Base-by-base conservation (phyloP, 2,329 filamentous ascomycete species). In the Sphaerostilbella broomeana region DNA sequence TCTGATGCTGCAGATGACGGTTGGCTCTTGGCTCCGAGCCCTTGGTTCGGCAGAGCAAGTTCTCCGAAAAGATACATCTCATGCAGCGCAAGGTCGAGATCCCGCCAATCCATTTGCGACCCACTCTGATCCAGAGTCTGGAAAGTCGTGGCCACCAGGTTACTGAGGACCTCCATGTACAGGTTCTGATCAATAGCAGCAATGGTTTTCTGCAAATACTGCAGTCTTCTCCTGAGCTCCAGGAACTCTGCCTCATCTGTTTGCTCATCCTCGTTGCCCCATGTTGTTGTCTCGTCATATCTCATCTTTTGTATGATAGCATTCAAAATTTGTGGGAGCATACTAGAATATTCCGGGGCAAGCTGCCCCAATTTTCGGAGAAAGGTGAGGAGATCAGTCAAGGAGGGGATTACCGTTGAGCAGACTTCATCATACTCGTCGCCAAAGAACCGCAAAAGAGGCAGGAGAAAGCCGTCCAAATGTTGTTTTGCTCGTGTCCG, bases 391-490 rank as follows among this genome's bases (percentile, higher is more conserved):
- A 97, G 76, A 54, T 98, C 94, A 34, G 86, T 95, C 40, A 97
- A 77, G 25, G 86, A 90, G 16, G 89, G 86, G 46, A 98, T 94
- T 43, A 97, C 87, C 10, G 87, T 92, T 24, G 89, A 94, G 69
- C 92, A 97, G 51, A 98, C 83, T 66, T 98, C 92, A 61, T 98
- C 92, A 60, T 94, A 98, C 58, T 98, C 89, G 62, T 98, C 92
- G 17, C 88, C 85, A 65, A 98, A 95, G 69, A 95, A 95, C 26
- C 90, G 85, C 35, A 98, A 70, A 10, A 97, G 73, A 51, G 89
- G 83, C 1, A 89, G 87, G 19, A 95, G 69, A 59, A 97, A 97
- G 27, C 78, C 76, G 56, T 84, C 84, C 38, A 97, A 71, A 44
- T 94, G 76, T 51, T 84, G 80, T 51, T 92, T 87, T 35, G 92